Percentiles rank a stretch among this genome's conserved stretches.
Conservation (phyloP, 805 yeast genomes). For the Candida ovalis region DNA sequence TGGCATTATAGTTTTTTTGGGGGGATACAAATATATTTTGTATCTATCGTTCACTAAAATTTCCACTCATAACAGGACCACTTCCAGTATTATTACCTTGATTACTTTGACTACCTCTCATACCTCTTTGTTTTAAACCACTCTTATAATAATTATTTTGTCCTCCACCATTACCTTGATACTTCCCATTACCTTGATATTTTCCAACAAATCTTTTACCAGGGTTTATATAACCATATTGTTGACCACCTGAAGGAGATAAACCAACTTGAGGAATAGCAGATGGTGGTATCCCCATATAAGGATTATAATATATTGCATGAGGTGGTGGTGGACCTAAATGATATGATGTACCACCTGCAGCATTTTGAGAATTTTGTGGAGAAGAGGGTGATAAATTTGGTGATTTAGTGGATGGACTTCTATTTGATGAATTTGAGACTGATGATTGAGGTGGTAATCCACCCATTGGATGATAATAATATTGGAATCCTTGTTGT, state of each 20-base stretch:
- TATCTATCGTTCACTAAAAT: background rate
- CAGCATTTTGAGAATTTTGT: background rate
- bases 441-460: slow-evolving; percentile 19
- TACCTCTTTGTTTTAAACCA: background rate
- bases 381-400: background rate
- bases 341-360: background rate
- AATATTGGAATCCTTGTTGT: slow-evolving; percentile 7
- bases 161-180: background rate
- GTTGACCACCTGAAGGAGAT: background rate
- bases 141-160: background rate
- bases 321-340: background rate
- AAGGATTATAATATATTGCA: background rate
- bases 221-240: background rate
- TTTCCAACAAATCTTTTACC: background rate
- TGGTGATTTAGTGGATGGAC: background rate
- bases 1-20: too few species aligned
- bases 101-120: background rate
- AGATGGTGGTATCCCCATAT: slow-evolving; percentile 1
- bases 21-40: too few species aligned
- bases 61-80: background rate
- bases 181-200: background rate
- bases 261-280: background rate
- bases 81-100: background rate
- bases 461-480: slow-evolving; percentile 7
- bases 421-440: background rate